Base-by-base conservation (phyloP, 768 basidiomycete genomes). In the Boletus edulis region DNA sequence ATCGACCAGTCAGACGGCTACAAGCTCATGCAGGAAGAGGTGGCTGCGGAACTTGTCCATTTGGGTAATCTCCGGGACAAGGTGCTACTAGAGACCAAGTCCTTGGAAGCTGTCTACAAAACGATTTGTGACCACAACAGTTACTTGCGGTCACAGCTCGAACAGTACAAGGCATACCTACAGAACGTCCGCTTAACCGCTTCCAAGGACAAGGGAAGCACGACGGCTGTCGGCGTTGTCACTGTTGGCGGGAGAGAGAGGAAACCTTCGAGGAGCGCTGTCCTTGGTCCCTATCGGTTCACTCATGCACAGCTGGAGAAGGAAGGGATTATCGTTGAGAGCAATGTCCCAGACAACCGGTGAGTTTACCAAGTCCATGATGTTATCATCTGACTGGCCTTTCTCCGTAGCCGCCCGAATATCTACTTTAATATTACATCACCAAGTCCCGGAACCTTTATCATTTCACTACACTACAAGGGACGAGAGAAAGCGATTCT, bases 351-450 rank as follows among this genome's bases (percentile, higher is more conserved):
- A 12, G 97, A 99, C 70, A 98, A 96, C 68, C 81, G 96, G 95
- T 91, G 56, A 65, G 87, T 52, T 18, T 4, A 18, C 18, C 35
- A 8, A 13, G 18, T 20, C 15, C 14, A 32, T 17, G 20, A 11
- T 24, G 29, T 13, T 17, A 6, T 42, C 29, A 4, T 51, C 54
- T 40, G 35, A 48, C 29, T 46, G 44, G n/a, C 49, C 46, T 22
- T 41, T 18, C 32, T 46, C 48, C 53, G 6, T 62, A 97, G 95
- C 53, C 94, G 96, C 49, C 91, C 94, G 37, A 96, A 97, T 72
- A 98, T 98, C 62, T 98, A 95, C 77, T 98, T 98, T 83, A 98
- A 95, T 67, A 94, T 99, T 70, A 95, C 91, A 27, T 98, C 95
- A 34, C 97, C 97, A 2, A 91, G 93, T 9, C 96, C 97, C 0